Base-by-base conservation (phyloP, 2,329 filamentous ascomycete species). In the Myotisia sp. region DNA sequence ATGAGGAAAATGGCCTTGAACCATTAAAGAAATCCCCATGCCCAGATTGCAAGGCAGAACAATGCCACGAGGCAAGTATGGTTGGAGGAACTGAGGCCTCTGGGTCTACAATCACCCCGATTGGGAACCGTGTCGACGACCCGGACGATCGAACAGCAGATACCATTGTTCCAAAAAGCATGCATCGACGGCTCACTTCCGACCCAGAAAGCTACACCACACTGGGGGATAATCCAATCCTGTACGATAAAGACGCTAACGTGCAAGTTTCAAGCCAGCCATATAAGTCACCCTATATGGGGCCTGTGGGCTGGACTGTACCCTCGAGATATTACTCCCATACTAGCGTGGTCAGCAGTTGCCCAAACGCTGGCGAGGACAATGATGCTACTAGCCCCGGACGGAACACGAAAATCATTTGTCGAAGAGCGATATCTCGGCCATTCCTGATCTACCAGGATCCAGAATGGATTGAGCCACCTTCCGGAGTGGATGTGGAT, bases 381-480 rank as follows among this genome's bases (percentile, higher is more conserved):
- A 13, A 26, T 28, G 14, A 34, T 21, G 13, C 9, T 13, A 17
- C 14, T 5, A 6, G 4, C 6, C 10, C n/a, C 8, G 18, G 24
- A 12, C 3, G 10, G 27, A 19, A 8, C 3, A 10, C 22, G 4
- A 7, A 24, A 13, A 13, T 14, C 8, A 14, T 14, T 29, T 34
- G 20, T 3, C 22, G 6, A 17, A 27, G 23, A 20, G 13, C 14
- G 13, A 32, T n/a, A 13, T 39, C 41, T 6, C 22, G 27, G 18
- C 39, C 41, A 12, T 43, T 43, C 26, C 32, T 43, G 24, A 43
- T 43, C 12, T 43, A 42, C 17, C 39, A 43, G 18, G 41, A 43
- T 27, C 41, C 39, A 19, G 37, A 39, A 23, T 17, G 34, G 21
- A 26, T 29, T 13, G 40, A 22, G 8, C 36, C 30, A n/a, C 22